These are phyloP conservation scores for Aschersonia sp. DNA, from an alignment of 2,329 filamentous ascomycete genomes.

Conservation along the genomic window DNA sequence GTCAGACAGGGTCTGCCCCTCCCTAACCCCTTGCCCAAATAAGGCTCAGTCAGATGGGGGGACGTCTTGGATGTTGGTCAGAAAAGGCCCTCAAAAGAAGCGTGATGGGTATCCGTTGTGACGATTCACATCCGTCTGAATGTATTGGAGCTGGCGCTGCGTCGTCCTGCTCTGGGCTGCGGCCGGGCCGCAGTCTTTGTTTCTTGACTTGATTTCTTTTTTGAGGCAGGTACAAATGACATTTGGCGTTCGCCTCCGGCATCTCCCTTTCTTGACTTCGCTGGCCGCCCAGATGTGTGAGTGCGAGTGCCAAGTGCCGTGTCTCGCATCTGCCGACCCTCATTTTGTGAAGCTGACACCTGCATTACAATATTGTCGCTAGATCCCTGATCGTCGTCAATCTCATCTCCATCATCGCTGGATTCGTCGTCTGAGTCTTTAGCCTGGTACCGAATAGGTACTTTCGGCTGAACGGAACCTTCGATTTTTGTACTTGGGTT, in stretches of 20 bases:
- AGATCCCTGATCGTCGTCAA: conserved; percentile 8
- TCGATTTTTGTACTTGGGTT: conserved; percentile 67
- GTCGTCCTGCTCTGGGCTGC: conserved; percentile 29
- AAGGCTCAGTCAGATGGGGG: too few relatives aligned
- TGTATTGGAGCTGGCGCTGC: conserved; percentile 64
- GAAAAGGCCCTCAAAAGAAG: conserved; percentile 32
- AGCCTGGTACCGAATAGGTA: conserved; percentile 20
- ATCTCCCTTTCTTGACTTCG: conserved; percentile 30
- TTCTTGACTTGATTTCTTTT: conserved; percentile 30
- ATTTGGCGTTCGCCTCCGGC: conserved; percentile 51
- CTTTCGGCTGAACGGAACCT: conserved; percentile 18
- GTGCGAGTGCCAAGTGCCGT: conserved; percentile 40
- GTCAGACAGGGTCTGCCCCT: too few relatives aligned
- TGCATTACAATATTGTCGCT: conserved; percentile 42
- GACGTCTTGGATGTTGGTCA: conserved; percentile 34
- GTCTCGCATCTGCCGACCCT: conserved; percentile 39
- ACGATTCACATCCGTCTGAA: conserved; percentile 48
- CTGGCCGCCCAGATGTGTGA: conserved; percentile 32
- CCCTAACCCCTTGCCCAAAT: too few relatives aligned
- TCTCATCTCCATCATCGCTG: conserved; percentile 22
- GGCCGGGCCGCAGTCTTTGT: conserved; percentile 16
- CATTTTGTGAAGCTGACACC: conserved; percentile 54
- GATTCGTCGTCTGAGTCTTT: conserved; percentile 29
- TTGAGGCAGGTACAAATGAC: conserved; percentile 54
- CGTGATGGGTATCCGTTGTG: conserved; percentile 6